These are phyloP conservation scores for Umbelopsis sp. DNA, from an alignment of 192 early-diverging fungal species.

Conservation along the genomic window DNA sequence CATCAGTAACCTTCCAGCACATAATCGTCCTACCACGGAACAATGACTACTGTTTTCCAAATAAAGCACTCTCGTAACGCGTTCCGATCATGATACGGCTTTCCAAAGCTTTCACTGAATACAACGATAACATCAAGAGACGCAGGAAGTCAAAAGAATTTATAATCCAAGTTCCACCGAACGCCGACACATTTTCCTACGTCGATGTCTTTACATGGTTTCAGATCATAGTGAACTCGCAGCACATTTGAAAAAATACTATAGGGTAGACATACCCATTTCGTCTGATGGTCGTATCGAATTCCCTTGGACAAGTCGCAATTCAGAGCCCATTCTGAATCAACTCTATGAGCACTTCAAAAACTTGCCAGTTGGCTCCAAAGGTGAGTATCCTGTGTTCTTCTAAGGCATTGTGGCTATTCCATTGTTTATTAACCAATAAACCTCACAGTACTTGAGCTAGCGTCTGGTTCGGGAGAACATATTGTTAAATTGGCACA, in stretches of 20 bases:
- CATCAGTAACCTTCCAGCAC: too few species aligned
- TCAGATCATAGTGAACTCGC: background rate
- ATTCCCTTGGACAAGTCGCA: background rate
- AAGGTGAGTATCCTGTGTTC: background rate
- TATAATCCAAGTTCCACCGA: background rate
- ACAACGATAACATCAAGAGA: too few species aligned
- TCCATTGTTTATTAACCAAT: background rate
- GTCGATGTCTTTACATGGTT: background rate
- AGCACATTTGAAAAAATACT: conserved; percentile 8
- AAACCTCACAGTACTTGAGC: background rate
- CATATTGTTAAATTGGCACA: background rate
- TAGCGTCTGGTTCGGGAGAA: background rate
- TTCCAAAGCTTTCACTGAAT: too few species aligned
- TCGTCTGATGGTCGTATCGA: background rate
- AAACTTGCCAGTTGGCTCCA: background rate
- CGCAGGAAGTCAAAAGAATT: too few species aligned
- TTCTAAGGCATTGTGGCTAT: background rate
- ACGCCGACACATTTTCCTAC: background rate
- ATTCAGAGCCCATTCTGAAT: conserved; percentile 1
- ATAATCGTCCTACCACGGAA: too few species aligned
- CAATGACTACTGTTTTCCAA: too few species aligned
- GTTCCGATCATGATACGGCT: too few species aligned
- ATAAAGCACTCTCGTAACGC: too few species aligned
- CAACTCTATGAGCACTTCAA: background rate
- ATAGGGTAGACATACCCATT: background rate